phyloP scores from a whole-genome alignment of 768 basidiomycete genomes.

The Leccinum fibrillosum region DNA sequence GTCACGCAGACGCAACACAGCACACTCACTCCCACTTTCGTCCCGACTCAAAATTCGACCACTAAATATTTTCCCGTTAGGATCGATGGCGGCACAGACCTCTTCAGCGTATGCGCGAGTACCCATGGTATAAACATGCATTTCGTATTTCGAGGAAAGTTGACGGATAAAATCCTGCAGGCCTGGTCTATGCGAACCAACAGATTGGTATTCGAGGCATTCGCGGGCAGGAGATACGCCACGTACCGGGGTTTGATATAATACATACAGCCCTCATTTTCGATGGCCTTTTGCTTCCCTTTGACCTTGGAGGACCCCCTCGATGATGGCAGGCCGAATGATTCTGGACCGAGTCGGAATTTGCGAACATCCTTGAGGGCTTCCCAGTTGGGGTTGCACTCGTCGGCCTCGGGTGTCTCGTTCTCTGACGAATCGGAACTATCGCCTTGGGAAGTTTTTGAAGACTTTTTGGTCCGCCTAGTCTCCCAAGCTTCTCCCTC shows the following conservation, averaged over 20 bases:
- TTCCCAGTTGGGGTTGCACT: constrained; percentile 90
- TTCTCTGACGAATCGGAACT: constrained; percentile 38
- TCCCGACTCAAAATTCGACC: constrained; percentile 88
- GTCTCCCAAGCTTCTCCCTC: constrained; percentile 83
- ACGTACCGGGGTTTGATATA: constrained; percentile 95
- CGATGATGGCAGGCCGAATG: constrained; percentile 46
- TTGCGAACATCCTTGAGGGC: constrained; percentile 87
- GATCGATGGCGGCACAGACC: constrained; percentile 93
- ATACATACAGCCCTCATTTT: constrained; percentile 87
- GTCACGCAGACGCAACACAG: background rate
- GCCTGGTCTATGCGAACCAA: constrained; percentile 57
- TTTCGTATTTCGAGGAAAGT: constrained; percentile 82
- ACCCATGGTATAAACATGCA: constrained; percentile 99
- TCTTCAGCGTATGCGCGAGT: constrained; percentile 95
- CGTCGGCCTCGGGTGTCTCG: constrained; percentile 44
- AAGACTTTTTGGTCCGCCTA: constrained; percentile 44
- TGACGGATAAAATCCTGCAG: constrained; percentile 72
- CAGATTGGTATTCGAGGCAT: background rate
- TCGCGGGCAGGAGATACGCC: background rate
- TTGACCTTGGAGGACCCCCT: constrained; percentile 41
- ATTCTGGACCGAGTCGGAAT: constrained; percentile 85
- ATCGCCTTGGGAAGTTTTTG: constrained; percentile 29
- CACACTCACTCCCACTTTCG: constrained; percentile 87
- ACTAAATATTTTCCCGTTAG: constrained; percentile 79
- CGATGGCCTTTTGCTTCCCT: constrained; percentile 62